Evolutionary conservation across 2,329 filamentous ascomycete genomes (phyloP).

Genomic region (Cryphonectria nitschkei): DNA sequence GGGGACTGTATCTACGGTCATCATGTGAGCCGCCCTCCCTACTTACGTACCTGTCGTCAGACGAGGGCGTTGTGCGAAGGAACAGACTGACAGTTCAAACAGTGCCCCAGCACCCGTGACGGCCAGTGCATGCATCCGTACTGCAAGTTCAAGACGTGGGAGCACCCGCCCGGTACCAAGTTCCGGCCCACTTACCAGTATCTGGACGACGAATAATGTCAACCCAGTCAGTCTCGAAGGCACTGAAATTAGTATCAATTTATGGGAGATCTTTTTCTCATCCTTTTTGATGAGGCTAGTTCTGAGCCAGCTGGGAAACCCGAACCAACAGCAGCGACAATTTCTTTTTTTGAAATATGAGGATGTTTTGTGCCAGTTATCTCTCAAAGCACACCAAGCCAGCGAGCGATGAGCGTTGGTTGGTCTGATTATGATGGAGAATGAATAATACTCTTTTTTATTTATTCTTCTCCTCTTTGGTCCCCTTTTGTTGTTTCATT

Average conservation of each 20-base stretch:
- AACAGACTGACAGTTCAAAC: background rate
- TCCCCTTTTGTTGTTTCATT: background rate
- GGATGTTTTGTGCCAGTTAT: background rate
- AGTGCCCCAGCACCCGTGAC: slow-evolving; percentile 59
- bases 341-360: background rate
- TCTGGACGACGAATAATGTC: slow-evolving; percentile 18
- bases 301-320: background rate
- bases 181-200: slow-evolving; percentile 39
- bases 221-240: background rate
- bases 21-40: slow-evolving; percentile 49
- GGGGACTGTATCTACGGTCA: slow-evolving; percentile 67
- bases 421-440: background rate
- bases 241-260: background rate
- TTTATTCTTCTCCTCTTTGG: no score
- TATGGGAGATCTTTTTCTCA: background rate
- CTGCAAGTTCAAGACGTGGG: slow-evolving; percentile 57
- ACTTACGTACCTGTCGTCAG: background rate
- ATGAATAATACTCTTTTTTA: background rate
- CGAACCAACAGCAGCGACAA: background rate
- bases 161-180: slow-evolving; percentile 62
- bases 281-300: background rate
- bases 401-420: background rate
- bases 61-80: background rate
- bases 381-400: background rate
- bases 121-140: slow-evolving; percentile 56